phyloP scores from a whole-genome alignment of 768 basidiomycete genomes.

The Kwoniella pini region DNA sequence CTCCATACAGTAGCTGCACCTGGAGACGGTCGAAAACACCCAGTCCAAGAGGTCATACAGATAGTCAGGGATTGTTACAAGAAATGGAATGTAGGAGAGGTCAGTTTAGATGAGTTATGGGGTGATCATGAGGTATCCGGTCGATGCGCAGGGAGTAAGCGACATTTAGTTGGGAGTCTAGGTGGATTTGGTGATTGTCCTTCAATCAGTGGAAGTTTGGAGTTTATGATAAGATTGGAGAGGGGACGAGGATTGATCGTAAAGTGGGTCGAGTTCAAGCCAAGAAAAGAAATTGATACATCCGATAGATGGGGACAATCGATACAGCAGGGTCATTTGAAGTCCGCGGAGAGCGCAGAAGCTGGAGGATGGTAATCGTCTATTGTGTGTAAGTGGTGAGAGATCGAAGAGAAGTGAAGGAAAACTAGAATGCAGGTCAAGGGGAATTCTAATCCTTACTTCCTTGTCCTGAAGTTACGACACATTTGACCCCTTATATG shows the following conservation, averaged over 20 bases:
- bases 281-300: background rate
- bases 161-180: constrained; percentile 40
- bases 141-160: constrained; percentile 44
- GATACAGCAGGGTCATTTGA: background rate
- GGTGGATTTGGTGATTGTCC: constrained; percentile 51
- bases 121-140: constrained; percentile 27
- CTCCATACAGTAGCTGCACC: constrained; percentile 26
- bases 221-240: constrained; percentile 32
- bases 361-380: background rate
- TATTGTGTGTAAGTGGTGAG: too few species aligned
- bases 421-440: too few species aligned
- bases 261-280: constrained; percentile 26
- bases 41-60: constrained; percentile 26
- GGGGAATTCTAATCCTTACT: too few species aligned
- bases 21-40: constrained; percentile 20
- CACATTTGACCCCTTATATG: too few species aligned
- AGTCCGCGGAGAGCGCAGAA: background rate
- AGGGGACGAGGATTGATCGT: constrained; percentile 36
- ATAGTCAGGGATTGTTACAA: constrained; percentile 31
- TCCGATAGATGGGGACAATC: background rate
- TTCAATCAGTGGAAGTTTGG: constrained; percentile 5
- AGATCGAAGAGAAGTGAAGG: too few species aligned
- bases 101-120: constrained; percentile 49
- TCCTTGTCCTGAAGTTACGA: too few species aligned
- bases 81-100: constrained; percentile 39